Conservation (phyloP, 2,329 filamentous ascomycete species). For the Botrytis deweyae region DNA sequence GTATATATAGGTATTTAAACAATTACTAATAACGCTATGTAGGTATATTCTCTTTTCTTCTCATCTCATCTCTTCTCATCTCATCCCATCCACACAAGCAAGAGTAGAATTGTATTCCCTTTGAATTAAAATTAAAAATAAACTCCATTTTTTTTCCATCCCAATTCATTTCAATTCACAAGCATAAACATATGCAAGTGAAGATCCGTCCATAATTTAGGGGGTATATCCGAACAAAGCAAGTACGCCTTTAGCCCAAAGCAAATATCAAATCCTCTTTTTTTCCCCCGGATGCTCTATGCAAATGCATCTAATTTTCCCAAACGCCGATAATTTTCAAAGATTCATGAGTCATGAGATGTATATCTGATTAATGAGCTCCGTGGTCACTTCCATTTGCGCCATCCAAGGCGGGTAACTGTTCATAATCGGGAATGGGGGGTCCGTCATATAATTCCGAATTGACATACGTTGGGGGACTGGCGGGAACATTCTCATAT, state of each 20-base stretch:
- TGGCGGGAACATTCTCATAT: constrained; percentile 89
- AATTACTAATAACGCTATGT: neutral
- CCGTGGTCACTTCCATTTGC: neutral
- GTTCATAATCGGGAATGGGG: constrained; percentile 38
- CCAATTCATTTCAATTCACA: neutral
- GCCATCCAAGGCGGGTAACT: constrained; percentile 31
- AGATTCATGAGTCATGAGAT: neutral
- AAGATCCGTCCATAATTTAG: constrained; percentile 1
- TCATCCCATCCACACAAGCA: constrained; percentile 1
- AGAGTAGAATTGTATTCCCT: neutral
- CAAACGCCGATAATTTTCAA: constrained; percentile 1
- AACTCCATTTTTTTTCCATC: neutral
- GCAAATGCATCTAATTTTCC: neutral
- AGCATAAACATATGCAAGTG: neutral
- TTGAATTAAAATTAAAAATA: neutral
- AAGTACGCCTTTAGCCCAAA: neutral
- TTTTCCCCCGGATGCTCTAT: neutral
- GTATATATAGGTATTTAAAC: no score
- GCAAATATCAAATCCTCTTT: neutral
- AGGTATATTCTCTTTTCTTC: neutral
- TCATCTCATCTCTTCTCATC: neutral
- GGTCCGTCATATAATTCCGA: constrained; percentile 30
- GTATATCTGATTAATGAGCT: neutral
- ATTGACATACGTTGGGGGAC: constrained; percentile 67
- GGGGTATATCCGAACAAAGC: constrained; percentile 11